phyloP scores from a whole-genome alignment of 2,329 filamentous ascomycete species.

The Xylariomycetidae sp. region DNA sequence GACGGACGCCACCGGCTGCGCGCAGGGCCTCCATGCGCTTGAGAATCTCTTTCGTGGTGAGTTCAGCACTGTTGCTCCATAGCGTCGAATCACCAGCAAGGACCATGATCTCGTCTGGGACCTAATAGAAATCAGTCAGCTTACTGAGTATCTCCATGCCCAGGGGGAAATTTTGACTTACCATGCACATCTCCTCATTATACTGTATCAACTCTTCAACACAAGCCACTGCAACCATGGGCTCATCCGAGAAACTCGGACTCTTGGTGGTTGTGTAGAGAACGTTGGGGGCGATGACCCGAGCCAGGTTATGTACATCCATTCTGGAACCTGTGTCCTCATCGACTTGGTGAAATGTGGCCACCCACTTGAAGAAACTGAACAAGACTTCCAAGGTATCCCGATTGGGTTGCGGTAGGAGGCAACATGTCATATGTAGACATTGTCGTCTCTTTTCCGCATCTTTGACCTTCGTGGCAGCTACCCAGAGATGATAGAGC shows the following conservation, averaged over 20 bases:
- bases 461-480: conserved; percentile 82
- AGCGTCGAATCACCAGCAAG: conserved; percentile 79
- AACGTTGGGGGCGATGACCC: conserved; percentile 95
- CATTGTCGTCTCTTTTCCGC: conserved; percentile 77
- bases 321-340: conserved; percentile 98
- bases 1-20: conserved; percentile 42
- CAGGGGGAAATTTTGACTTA: conserved; percentile 44
- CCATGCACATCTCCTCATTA: conserved; percentile 96
- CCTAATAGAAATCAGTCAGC: conserved; percentile 57
- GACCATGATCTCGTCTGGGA: conserved; percentile 85
- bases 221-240: conserved; percentile 89
- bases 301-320: conserved; percentile 96
- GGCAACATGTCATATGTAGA: conserved; percentile 84
- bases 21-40: conserved; percentile 83
- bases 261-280: conserved; percentile 67
- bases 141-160: background rate
- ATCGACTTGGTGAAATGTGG: conserved; percentile 94
- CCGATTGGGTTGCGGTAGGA: conserved; percentile 86
- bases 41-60: conserved; percentile 95
- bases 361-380: conserved; percentile 94
- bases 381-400: conserved; percentile 95
- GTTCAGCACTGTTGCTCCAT: conserved; percentile 76
- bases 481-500: conserved; percentile 84
- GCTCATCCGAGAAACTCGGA: conserved; percentile 72
- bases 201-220: conserved; percentile 87